phyloP scores from a whole-genome alignment of 2,329 filamentous ascomycete genomes.

The Aaosphaeria arxii region DNA sequence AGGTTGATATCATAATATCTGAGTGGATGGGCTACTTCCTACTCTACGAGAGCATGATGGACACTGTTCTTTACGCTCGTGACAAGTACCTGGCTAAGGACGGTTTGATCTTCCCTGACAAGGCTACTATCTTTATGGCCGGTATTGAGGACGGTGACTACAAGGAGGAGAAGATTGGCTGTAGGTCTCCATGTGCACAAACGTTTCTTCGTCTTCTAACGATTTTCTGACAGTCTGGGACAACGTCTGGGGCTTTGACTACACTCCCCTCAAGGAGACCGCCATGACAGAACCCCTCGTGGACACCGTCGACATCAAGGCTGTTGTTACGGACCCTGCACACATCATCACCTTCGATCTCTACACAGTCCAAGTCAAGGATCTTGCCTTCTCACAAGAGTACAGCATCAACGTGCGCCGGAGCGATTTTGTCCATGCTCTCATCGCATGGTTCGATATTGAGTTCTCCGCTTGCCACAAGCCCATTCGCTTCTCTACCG shows the following conservation, averaged over 20 bases:
- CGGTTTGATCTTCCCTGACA: conserved; percentile 96
- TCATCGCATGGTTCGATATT: conserved; percentile 99
- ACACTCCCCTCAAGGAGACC: conserved; percentile 87
- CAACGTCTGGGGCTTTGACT: conserved; percentile 98
- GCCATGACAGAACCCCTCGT: conserved; percentile 94
- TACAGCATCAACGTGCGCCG: conserved; percentile 76
- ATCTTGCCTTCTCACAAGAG: conserved; percentile 78
- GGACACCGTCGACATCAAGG: conserved; percentile 96
- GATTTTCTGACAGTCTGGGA: conserved; percentile 75
- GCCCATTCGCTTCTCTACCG: conserved; percentile 93
- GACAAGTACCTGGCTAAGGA: conserved; percentile 85
- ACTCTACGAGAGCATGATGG: conserved; percentile 97
- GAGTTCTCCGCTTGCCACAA: conserved; percentile 99
- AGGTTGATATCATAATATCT: conserved; percentile 99
- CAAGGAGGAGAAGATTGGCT: conserved; percentile 99
- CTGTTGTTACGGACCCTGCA: conserved; percentile 88
- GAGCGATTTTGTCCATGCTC: conserved; percentile 91
- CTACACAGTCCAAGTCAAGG: conserved; percentile 79
- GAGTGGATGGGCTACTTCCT: conserved; percentile 99
- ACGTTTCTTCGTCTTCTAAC: conserved; percentile 1
- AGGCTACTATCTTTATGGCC: conserved; percentile 94
- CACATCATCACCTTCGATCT: conserved; percentile 85
- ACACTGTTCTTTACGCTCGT: conserved; percentile 94
- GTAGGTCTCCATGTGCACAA: conserved; percentile 46
- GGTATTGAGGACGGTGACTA: conserved; percentile 99